phyloP scores from a whole-genome alignment of 2,329 filamentous ascomycete species.

The Ophiocordyceps camponoti-rufipedis region DNA sequence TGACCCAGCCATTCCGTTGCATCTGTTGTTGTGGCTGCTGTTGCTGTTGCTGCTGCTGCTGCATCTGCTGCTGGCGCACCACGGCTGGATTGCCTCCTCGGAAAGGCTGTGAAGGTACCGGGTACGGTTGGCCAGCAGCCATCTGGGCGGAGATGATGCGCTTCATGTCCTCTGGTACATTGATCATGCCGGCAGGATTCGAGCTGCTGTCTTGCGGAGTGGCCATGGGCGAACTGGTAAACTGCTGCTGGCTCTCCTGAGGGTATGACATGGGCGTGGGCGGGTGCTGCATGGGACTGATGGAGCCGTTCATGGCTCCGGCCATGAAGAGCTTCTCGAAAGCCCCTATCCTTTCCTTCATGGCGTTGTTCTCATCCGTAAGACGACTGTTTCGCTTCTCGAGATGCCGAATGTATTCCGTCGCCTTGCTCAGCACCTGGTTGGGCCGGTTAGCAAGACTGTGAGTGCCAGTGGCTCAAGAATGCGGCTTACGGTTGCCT shows the following conservation, averaged over 20 bases:
- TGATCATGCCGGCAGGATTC: slow-evolving; percentile 38
- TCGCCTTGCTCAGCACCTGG: slow-evolving; percentile 78
- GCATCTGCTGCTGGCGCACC: slow-evolving; percentile 35
- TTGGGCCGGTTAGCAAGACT: background rate
- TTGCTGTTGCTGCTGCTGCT: background rate
- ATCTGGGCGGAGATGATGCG: slow-evolving; percentile 40
- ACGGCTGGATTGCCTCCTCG: slow-evolving; percentile 22
- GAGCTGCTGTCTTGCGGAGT: slow-evolving; percentile 21
- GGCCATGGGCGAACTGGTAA: slow-evolving; percentile 24
- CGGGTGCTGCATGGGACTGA: slow-evolving; percentile 34
- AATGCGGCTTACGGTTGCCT: slow-evolving; percentile 52
- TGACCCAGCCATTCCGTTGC: slow-evolving; percentile 35
- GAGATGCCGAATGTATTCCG: slow-evolving; percentile 85
- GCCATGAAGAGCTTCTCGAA: slow-evolving; percentile 67
- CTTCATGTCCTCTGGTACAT: slow-evolving; percentile 48
- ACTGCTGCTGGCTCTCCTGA: slow-evolving; percentile 22
- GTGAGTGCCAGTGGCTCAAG: no score
- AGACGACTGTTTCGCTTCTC: slow-evolving; percentile 79
- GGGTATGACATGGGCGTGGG: slow-evolving; percentile 33
- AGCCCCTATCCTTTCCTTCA: slow-evolving; percentile 61
- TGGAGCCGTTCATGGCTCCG: slow-evolving; percentile 47
- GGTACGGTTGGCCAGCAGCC: slow-evolving; percentile 35
- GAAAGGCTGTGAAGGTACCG: slow-evolving; percentile 28
- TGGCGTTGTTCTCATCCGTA: slow-evolving; percentile 59
- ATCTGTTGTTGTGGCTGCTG: slow-evolving; percentile 8